Evolutionary conservation across 1,284 basidiomycete genomes (phyloP), one percentile per base, ranked within the genome.

Genomic region (Cutaneotrichosporon sp.): DNA sequence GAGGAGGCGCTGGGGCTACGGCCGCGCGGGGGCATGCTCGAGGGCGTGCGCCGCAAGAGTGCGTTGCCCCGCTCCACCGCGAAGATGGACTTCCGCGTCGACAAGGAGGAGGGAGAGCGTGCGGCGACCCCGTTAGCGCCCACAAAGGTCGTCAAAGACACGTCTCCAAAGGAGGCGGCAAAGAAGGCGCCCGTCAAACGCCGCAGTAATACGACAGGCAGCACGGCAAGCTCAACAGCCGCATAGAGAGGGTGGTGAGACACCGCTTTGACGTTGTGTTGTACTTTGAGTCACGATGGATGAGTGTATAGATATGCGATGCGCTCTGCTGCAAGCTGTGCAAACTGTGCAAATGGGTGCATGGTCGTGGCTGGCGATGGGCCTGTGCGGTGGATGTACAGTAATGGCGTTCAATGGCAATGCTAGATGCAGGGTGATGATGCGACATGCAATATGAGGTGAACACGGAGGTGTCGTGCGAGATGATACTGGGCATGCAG

Each of bases 31-130:
- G 50, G 29, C 52, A 56, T 18, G 22, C 62, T 54, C 18, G 52
- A 33, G n/a, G 64, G 60, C 52, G 60, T 65, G 31, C 60, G 64
- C 25, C 58, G 64, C 13, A 66, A 66, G 56, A 58, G 54, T 36
- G 58, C 60, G 7, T 47, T 66, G n/a, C 64, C 64, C 0, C 58
- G 64, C n/a, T 34, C 31, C 9, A 24, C 45, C 16, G 46, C 46
- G 33, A 49, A 34, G 42, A 22, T 29, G 9, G 46, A 57, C 16
- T n/a, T 46, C 18, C 46, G 45, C 11, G 25, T 6, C 34, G 36
- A 45, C 10, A 45, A 24, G 45, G 45, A 46, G 22, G 45, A 24
- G 22, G 22, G 25, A n/a, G n/a, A n/a, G n/a, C n/a, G n/a, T n/a
- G n/a, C n/a, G 45, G 20, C 45, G 45, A 25, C 11, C 22, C 22